Base-by-base conservation (phyloP, 768 basidiomycete species). In the Termitomyces heimii region DNA sequence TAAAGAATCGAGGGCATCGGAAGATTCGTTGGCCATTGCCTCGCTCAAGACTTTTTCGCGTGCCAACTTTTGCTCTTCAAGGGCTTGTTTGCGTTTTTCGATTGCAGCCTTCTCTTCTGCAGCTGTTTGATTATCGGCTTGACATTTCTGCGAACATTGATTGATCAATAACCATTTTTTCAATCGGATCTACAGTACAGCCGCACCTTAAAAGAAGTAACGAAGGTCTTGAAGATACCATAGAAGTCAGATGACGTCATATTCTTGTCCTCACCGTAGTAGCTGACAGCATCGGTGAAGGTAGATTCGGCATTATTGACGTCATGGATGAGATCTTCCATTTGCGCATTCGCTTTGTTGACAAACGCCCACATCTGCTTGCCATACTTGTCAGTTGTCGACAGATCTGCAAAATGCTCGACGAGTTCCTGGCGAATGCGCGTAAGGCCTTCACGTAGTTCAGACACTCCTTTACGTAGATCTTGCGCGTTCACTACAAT, bases 171-270 rank as follows among this genome's bases (percentile, higher is more conserved):
- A 26, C 58, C 7, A 20, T 13, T 62, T 28, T 10, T 1, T 39
- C 13, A 14, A 28, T 39, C 20, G 9, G 26, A 8, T 47, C 16
- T 24, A 20, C 18, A n/a, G n/a, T n/a, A n/a, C n/a, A n/a, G n/a
- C 47, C 52, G 20, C 20, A 91, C 91, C 80, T 79, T 87, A 72
- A 95, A 99, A 2, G 94, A 96, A 0, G 88, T 95, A 28, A 95
- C 82, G 65, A 99, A 99, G 2, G 92, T 97, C 74, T 97, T 94
- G 82, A 98, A 98, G 64, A 96, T 86, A 13, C 86, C 93, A 73
- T 93, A 99, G 75, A 98, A 99, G 66, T 98, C 96, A 3, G 88
- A 79, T 0, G 94, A 92, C 48, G 87, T 74, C 82, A 88, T 85
- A 60, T 77, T 88, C 70, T 88, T 90, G 39, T 97, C 95, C 71